A percentile compares a stretch with the other conserved stretches of the same genome.
Conservation (phyloP, 371 early-diverging fungal genomes). For the Funneliformis caledonium region DNA sequence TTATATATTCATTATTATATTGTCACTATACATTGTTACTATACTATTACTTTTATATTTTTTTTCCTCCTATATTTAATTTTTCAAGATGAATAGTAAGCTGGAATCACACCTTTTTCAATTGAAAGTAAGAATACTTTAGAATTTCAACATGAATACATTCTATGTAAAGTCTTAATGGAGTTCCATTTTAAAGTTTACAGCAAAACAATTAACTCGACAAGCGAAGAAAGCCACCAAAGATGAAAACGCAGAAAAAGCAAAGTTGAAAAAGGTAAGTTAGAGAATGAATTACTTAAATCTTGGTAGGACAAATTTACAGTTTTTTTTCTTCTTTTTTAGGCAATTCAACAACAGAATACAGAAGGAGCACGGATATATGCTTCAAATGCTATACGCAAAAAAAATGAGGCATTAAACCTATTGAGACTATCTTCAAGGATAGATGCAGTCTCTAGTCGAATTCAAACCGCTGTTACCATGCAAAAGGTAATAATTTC, state of each 20-base stretch:
- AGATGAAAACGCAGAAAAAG: constrained; percentile 82
- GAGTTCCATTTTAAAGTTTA: constrained; percentile 66
- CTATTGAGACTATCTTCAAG: constrained; percentile 85
- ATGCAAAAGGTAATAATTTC: constrained; percentile 74
- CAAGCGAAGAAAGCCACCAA: constrained; percentile 85
- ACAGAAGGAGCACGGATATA: constrained; percentile 94
- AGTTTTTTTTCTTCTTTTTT: not conserved
- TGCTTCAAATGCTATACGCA: constrained; percentile 96
- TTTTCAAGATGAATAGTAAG: constrained; percentile 3
- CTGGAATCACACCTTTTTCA: constrained; percentile 65
- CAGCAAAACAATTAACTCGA: constrained; percentile 87
- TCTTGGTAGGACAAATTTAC: not conserved
- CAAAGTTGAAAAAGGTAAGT: constrained; percentile 86
- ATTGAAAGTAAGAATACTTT: constrained; percentile 58
- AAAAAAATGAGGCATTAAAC: constrained; percentile 93
- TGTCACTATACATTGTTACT: too few species aligned
- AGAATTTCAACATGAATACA: not conserved
- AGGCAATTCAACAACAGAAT: constrained; percentile 94
- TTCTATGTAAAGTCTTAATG: not conserved
- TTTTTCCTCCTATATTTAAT: not conserved
- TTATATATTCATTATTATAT: too few species aligned
- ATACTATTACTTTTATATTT: too few species aligned
- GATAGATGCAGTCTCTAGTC: constrained; percentile 90
- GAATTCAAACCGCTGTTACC: constrained; percentile 94
- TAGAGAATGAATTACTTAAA: not conserved